Conservation (phyloP, 176 grass and related monocot genomes). For the Echinochloa phyllopogon region DNA sequence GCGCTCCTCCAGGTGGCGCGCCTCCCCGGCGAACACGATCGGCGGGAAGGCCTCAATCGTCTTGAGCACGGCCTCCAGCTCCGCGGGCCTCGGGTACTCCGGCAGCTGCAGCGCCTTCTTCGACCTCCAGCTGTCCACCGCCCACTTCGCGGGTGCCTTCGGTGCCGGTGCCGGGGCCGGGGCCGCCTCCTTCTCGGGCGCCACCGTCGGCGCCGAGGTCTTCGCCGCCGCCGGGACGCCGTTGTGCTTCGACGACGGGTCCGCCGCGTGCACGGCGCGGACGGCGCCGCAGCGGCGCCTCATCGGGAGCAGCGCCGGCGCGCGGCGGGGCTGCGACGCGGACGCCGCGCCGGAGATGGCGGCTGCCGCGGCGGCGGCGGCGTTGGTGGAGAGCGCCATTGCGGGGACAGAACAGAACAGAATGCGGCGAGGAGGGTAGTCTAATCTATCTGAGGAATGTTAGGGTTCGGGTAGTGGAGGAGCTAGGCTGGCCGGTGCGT, state of each 20-base stretch:
- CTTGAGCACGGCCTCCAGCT: slow-evolving; percentile 57
- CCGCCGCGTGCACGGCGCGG: slow-evolving; percentile 57
- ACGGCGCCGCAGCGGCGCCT: slow-evolving; percentile 30
- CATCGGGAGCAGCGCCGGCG: slow-evolving; percentile 32
- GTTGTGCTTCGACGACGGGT: slow-evolving; percentile 43
- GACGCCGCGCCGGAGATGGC: neutral
- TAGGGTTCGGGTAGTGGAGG: slow-evolving; percentile 3
- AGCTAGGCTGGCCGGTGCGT: slow-evolving; percentile 38
- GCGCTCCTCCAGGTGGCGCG: slow-evolving; percentile 61
- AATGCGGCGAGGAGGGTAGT: neutral
- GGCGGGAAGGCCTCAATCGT: slow-evolving; percentile 77
- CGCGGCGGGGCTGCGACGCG: neutral
- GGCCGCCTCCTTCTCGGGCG: slow-evolving; percentile 2
- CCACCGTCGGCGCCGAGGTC: slow-evolving; percentile 31
- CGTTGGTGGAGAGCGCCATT: slow-evolving; percentile 51
- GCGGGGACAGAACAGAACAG: neutral
- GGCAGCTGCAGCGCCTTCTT: slow-evolving; percentile 73
- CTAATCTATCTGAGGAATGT: neutral
- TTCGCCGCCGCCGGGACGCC: slow-evolving; percentile 15
- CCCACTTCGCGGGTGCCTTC: slow-evolving; percentile 36
- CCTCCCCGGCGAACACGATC: slow-evolving; percentile 74
- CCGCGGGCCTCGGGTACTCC: slow-evolving; percentile 55
- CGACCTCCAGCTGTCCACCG: slow-evolving; percentile 62
- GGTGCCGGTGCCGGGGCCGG: neutral
- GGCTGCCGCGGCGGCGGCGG: neutral